These are phyloP conservation scores for Aspergillus cristatus DNA, from an alignment of 495 filamentous ascomycete genomes.

Conservation along the genomic window DNA sequence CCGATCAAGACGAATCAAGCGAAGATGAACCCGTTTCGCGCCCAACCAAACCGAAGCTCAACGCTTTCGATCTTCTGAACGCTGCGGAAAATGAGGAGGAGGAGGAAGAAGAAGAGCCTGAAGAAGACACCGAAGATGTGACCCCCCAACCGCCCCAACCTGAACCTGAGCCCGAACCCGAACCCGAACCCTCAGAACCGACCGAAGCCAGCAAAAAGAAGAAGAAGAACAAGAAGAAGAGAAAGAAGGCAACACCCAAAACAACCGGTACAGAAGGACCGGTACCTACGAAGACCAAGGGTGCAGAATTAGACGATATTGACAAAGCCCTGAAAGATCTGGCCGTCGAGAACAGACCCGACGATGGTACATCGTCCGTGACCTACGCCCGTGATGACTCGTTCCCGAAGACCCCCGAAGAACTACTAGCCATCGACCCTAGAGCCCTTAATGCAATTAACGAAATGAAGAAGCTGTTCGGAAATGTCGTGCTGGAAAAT, in stretches of 20 bases:
- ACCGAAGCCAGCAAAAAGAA: constrained; percentile 20
- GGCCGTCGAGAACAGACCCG: constrained; percentile 16
- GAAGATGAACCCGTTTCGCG: constrained; percentile 34
- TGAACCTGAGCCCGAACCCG: constrained; percentile 4
- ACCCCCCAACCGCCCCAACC: constrained; percentile 10
- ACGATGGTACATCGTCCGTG: constrained; percentile 10
- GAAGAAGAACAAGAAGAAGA: constrained; percentile 42
- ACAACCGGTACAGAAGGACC: constrained; percentile 7
- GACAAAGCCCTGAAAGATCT: constrained; percentile 68
- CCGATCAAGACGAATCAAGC: constrained; percentile 42
- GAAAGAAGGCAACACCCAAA: constrained; percentile 23
- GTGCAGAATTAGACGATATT: constrained; percentile 63
- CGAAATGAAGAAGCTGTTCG: constrained; percentile 92
- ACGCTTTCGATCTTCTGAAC: constrained; percentile 44
- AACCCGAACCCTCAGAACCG: constrained; percentile 3
- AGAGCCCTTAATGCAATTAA: constrained; percentile 76
- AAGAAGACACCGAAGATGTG: constrained; percentile 22
- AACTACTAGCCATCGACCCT: constrained; percentile 67
- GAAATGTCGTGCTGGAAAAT: constrained; percentile 62
- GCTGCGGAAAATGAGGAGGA: constrained; percentile 56
- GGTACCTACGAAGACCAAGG: constrained; percentile 11
- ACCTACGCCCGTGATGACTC: constrained; percentile 32
- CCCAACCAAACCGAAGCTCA: constrained; percentile 33
- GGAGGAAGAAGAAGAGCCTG: constrained; percentile 41
- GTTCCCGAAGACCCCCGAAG: constrained; percentile 32